These are phyloP conservation scores for Aspergillus pseudotamarii DNA, from an alignment of 2,329 filamentous ascomycete genomes.

Conservation along the genomic window DNA sequence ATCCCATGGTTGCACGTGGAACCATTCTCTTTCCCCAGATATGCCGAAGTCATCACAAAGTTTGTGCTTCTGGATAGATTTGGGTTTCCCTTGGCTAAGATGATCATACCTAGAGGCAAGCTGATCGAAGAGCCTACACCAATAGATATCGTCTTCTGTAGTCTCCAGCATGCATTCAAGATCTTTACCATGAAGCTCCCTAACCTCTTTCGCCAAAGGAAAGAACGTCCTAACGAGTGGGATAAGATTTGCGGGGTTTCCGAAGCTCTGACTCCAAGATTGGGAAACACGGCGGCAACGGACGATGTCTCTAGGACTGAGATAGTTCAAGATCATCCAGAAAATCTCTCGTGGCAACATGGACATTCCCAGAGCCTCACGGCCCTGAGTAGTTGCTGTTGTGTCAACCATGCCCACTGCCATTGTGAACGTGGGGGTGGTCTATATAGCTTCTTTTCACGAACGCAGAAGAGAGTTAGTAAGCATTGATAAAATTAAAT, in stretches of 20 bases:
- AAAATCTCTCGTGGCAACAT: slow-evolving; percentile 62
- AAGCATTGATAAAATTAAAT: not conserved
- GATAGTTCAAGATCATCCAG: slow-evolving; percentile 53
- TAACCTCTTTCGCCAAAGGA: slow-evolving; percentile 56
- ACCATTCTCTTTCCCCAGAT: slow-evolving; percentile 43
- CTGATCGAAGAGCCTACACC: slow-evolving; percentile 46
- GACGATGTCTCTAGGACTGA: slow-evolving; percentile 56
- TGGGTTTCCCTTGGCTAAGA: slow-evolving; percentile 53
- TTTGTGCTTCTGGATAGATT: slow-evolving; percentile 49
- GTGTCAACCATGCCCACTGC: not conserved
- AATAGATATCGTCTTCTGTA: slow-evolving; percentile 12
- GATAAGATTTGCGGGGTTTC: slow-evolving; percentile 50
- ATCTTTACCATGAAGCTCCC: slow-evolving; percentile 31
- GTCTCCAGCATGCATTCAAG: not conserved
- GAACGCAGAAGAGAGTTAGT: not conserved
- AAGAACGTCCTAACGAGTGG: slow-evolving; percentile 56
- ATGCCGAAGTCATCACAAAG: slow-evolving; percentile 41
- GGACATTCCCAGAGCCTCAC: slow-evolving; percentile 24
- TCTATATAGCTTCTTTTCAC: not conserved
- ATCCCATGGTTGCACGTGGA: slow-evolving; percentile 46
- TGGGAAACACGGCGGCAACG: slow-evolving; percentile 57
- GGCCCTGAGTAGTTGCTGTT: not conserved
- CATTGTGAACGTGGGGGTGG: slow-evolving; percentile 1
- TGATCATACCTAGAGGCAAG: slow-evolving; percentile 60
- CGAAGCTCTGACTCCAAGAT: slow-evolving; percentile 54